A percentile compares a stretch with the other conserved stretches of the same genome.
Conservation (phyloP, 2,329 filamentous ascomycete genomes). For the Cadophora malorum region DNA sequence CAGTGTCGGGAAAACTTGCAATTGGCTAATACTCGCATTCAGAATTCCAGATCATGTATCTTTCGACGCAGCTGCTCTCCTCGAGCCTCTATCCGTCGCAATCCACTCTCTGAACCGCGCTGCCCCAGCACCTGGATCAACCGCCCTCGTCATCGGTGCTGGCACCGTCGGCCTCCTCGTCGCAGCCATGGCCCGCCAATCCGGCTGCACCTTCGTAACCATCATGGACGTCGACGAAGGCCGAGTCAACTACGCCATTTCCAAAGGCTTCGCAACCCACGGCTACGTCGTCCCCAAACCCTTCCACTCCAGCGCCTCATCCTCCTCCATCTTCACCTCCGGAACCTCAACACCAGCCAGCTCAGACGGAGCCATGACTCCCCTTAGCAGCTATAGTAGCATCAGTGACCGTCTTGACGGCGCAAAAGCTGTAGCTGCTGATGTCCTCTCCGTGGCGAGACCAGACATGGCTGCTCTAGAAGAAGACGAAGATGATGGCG, state of each 20-base stretch:
- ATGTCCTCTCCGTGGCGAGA: constrained; percentile 52
- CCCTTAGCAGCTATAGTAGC: constrained; percentile 48
- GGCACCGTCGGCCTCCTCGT: constrained; percentile 68
- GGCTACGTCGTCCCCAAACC: constrained; percentile 59
- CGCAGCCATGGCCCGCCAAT: constrained; percentile 66
- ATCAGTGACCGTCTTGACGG: constrained; percentile 56
- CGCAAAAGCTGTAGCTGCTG: constrained; percentile 56
- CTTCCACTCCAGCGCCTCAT: constrained; percentile 52
- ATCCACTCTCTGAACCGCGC: constrained; percentile 67
- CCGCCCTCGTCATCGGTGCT: constrained; percentile 68
- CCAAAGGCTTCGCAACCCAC: constrained; percentile 64
- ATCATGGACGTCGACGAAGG: constrained; percentile 66
- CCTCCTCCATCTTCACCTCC: constrained; percentile 50
- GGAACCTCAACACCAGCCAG: constrained; percentile 56
- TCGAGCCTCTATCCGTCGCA: constrained; percentile 67
- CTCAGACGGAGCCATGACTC: constrained; percentile 47
- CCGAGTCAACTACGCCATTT: constrained; percentile 65
- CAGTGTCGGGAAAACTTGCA: constrained; percentile 1
- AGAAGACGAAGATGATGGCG: constrained; percentile 65
- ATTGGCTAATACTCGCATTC: constrained; percentile 17
- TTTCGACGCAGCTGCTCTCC: constrained; percentile 64
- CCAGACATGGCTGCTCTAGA: constrained; percentile 43
- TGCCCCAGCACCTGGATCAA: constrained; percentile 57
- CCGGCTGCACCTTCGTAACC: constrained; percentile 64
- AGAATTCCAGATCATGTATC: constrained; percentile 65